Base-by-base conservation (phyloP, 1,284 basidiomycete species). In the Omphalotus olearius region DNA sequence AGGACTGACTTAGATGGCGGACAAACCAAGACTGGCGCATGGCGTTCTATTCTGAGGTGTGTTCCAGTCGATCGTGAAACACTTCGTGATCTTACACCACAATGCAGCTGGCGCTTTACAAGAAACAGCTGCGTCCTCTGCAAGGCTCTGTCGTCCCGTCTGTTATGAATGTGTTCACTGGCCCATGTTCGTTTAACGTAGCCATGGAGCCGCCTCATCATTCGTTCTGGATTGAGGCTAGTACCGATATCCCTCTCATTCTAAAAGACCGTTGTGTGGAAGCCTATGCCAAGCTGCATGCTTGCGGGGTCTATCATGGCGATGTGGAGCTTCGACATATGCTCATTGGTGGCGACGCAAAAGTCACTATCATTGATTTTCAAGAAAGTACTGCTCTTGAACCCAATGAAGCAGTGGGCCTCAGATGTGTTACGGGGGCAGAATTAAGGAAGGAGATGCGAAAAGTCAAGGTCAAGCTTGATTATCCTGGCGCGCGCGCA, bases 291-390 rank as follows among this genome's bases (percentile, higher is more conserved):
- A 68, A 69, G 54, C 64, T 83, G 6, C 80, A 83, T 57, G 66
- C 66, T 1, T 66, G 62, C 18, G 78, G 79, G 3, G 70, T 83
- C 28, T 64, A 75, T 18, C 80, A 83, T 47, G 73, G 76, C 18
- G 73, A 73, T 55, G 66, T 76, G 1, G 72, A 76, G 48, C 69
- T 79, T 37, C 69, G 74, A 4, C 75, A 82, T 52, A 78, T 85
- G 60, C 70, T 85, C 54, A 75, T 86, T 41, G 74, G 75, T 2
- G 79, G 69, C 2, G 79, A 83, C 57, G 75, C 71, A 39, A 69
- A 69, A 28, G 73, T 85, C 33, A 78, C 71, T 30, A 69, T 86
- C 47, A 72, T 80, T 56, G 75, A 84, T 61, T 84, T 83, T 60
- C 72, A 79, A 39, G 65, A 67, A 44, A 73, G 75, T 57, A 68